Conservation (phyloP, 495 filamentous ascomycete species). For the Penicillium goetzii region DNA sequence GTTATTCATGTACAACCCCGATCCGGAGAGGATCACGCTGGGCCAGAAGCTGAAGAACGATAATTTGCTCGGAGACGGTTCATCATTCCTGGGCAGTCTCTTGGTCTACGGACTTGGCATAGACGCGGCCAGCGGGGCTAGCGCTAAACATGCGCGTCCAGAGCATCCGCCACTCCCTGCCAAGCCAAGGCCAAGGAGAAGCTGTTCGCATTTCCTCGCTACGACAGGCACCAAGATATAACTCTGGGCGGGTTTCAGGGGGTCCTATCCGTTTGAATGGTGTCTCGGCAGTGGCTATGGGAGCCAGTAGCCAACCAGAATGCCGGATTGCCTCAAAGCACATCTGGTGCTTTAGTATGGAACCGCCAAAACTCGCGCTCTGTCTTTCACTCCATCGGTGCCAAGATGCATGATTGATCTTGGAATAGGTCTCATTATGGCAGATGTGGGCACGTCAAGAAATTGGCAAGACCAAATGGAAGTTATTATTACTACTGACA, state of each 20-base stretch:
- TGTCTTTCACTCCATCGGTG: slow-evolving; percentile 4
- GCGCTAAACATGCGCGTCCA: slow-evolving; percentile 10
- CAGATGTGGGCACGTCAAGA: background rate
- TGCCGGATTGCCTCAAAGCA: background rate
- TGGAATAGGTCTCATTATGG: background rate
- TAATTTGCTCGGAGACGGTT: background rate
- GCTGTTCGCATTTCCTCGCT: slow-evolving; percentile 11
- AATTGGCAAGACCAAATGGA: background rate
- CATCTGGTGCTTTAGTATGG: background rate
- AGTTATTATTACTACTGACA: background rate
- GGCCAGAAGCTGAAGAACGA: background rate
- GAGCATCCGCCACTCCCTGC: slow-evolving; percentile 7
- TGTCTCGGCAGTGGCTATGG: slow-evolving; percentile 13
- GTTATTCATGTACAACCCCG: background rate
- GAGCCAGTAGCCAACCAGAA: slow-evolving; percentile 5
- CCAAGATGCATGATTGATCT: slow-evolving; percentile 13
- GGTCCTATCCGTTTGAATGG: background rate
- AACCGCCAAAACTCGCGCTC: slow-evolving; percentile 7
- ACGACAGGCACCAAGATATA: slow-evolving; percentile 1
- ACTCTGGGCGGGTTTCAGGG: slow-evolving; percentile 10
- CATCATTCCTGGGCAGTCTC: background rate
- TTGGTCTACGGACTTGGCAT: slow-evolving; percentile 8
- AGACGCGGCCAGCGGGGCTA: slow-evolving; percentile 19
- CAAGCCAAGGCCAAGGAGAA: slow-evolving; percentile 20
- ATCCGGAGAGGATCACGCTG: background rate